These are phyloP conservation scores for Xerophyta viscosa DNA, from an alignment of 106 monocot species.

Conservation along the genomic window DNA sequence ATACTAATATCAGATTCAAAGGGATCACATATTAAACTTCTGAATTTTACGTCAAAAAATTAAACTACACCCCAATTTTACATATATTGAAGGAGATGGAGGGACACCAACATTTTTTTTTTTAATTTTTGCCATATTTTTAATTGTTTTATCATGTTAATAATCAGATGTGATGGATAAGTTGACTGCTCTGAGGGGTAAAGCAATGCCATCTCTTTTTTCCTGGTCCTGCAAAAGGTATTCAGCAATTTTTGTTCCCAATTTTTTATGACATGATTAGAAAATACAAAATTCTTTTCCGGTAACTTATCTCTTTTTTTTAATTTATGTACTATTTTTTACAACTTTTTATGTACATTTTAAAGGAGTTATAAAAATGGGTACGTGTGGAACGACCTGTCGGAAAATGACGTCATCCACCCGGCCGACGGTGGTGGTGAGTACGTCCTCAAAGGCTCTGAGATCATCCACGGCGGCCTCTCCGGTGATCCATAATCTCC, in stretches of 20 bases:
- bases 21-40: too few species aligned
- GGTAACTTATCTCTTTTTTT: neutral
- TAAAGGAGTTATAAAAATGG: slow-evolving; percentile 85
- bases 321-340: neutral
- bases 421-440: slow-evolving; percentile 65
- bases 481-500: slow-evolving; percentile 15
- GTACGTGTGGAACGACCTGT: slow-evolving; percentile 89
- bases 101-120: neutral
- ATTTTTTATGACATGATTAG: neutral
- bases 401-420: slow-evolving; percentile 70
- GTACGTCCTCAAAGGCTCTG: slow-evolving; percentile 92
- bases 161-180: slow-evolving; percentile 57
- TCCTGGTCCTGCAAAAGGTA: slow-evolving; percentile 97
- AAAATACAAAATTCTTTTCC: neutral
- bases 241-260: neutral
- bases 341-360: neutral
- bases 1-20: too few species aligned
- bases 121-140: neutral
- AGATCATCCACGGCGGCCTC: slow-evolving; percentile 49
- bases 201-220: slow-evolving; percentile 72
- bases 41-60: too few species aligned
- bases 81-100: too few species aligned
- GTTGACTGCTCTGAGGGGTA: slow-evolving; percentile 61
- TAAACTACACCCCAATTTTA: too few species aligned
- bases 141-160: neutral